These are phyloP conservation scores for Corchorus capsularis DNA, from an alignment of 345 rosid species.

Conservation along the genomic window DNA sequence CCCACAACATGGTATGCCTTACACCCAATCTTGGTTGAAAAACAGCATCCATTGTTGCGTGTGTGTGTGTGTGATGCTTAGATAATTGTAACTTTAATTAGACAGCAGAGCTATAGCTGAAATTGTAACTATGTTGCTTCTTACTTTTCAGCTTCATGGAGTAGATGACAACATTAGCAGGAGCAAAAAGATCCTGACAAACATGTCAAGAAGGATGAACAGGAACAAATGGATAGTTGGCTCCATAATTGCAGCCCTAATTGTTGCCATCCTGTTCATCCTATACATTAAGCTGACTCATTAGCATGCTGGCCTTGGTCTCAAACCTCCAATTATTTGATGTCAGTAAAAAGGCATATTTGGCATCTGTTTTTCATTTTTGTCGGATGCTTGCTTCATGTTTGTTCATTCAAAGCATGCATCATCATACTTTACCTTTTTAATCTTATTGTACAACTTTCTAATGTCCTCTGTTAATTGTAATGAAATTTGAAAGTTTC, in stretches of 20 bases:
- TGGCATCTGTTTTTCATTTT: not conserved
- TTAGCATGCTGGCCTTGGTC: slow-evolving; percentile 17
- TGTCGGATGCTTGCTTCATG: too few relatives aligned
- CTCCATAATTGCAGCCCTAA: slow-evolving; percentile 36
- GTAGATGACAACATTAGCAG: slow-evolving; percentile 57
- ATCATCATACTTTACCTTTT: not conserved
- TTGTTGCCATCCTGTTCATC: slow-evolving; percentile 42
- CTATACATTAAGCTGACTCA: slow-evolving; percentile 49
- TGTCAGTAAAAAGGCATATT: too few relatives aligned
- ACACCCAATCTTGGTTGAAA: not conserved
- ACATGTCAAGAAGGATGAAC: slow-evolving; percentile 59
- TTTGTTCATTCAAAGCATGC: not conserved
- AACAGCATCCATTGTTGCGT: not conserved
- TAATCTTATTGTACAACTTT: not conserved
- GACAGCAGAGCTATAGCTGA: not conserved
- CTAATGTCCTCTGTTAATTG: not conserved
- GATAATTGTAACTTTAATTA: not conserved
- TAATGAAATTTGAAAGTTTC: not conserved
- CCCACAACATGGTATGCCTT: slow-evolving; percentile 44
- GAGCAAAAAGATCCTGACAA: slow-evolving; percentile 58
- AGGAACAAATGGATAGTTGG: slow-evolving; percentile 58
- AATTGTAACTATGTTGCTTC: not conserved
- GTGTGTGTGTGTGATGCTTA: not conserved
- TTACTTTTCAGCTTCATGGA: slow-evolving; percentile 50
- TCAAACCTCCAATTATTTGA: not conserved